Evolutionary conservation across 2,329 filamentous ascomycete genomes (phyloP), one percentile per base, ranked within the genome.

Genomic region (Rhynchosporium secalis): DNA sequence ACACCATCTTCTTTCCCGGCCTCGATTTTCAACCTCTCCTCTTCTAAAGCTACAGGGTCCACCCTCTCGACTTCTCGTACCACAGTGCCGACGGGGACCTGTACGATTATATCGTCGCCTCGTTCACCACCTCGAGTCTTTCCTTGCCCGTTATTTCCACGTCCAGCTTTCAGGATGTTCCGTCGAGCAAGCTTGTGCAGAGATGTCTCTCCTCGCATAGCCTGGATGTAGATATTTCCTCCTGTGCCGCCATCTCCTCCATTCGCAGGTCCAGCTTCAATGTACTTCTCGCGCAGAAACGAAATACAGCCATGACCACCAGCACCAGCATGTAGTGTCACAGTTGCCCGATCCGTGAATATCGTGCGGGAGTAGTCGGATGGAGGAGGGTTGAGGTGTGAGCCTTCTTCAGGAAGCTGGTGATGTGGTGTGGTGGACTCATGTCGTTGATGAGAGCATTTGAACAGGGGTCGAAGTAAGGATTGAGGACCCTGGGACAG

Each of bases 231-330:
- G 68, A 99, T 81, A 71, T 90, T 96, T 45, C 95, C 95, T 65
- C 95, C 95, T 61, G 86, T 89, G 4, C 95, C 95, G 47, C 95
- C 95, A 73, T 99, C 92, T 63, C 95, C 95, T 55, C 95, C 95
- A 75, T 99, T 98, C 9, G 95, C 86, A 10, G 95, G 95, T 0
- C 95, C 95, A 67, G 96, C 88, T 49, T 88, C 85, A 36, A 97
- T 82, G 76, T 90, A 98, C 66, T 94, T 94, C 72, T 99, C 95
- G 26, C 94, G 88, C 48, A 96, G 79, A 74, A 98, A 99, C 0
- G 95, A 95, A 56, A 98, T 91, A 73, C 95, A 99, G 66, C 95
- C 95, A 72, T 95, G 88, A 8, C 95, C 95, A 31, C 95, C 95
- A 2, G 81, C 78, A 8, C 95, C 95, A 20, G 93, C 90, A 69